A percentile compares a stretch with the other conserved stretches of the same genome.
These are phyloP conservation scores for Puya raimondii DNA, from an alignment of 176 grass and related monocot species.

Conservation along the genomic window DNA sequence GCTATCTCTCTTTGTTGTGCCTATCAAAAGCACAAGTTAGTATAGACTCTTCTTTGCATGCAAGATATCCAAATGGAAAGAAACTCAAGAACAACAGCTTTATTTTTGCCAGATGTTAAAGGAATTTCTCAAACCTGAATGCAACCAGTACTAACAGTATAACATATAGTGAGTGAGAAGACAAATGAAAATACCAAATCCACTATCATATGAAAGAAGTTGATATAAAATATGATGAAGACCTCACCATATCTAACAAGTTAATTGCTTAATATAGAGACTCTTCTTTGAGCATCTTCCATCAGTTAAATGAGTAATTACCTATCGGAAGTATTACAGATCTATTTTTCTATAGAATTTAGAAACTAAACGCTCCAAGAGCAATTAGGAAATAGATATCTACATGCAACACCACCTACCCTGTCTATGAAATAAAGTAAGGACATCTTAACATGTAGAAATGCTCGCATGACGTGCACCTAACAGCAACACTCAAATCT, in stretches of 20 bases:
- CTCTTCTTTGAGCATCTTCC: not conserved
- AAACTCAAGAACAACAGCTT: not conserved
- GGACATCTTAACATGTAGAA: no score
- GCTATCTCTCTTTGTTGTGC: conserved; percentile 54
- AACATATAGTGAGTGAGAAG: not conserved
- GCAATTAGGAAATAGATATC: no score
- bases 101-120: not conserved
- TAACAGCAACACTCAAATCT: no score
- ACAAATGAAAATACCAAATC: not conserved
- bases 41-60: not conserved
- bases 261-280: not conserved
- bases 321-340: no score
- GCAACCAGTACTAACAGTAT: not conserved
- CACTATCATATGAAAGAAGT: not conserved
- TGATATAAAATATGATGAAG: not conserved
- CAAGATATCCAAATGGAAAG: not conserved
- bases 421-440: no score
- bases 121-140: not conserved
- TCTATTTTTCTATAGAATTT: no score
- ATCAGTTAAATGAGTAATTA: no score
- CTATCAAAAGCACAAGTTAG: conserved; percentile 26
- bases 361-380: no score
- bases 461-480: no score
- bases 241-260: no score
- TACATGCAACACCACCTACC: no score